Percentiles rank a stretch among this genome's conserved stretches.
Conservation (phyloP, 2,329 filamentous ascomycete genomes). For the Xylaria arbuscula region DNA sequence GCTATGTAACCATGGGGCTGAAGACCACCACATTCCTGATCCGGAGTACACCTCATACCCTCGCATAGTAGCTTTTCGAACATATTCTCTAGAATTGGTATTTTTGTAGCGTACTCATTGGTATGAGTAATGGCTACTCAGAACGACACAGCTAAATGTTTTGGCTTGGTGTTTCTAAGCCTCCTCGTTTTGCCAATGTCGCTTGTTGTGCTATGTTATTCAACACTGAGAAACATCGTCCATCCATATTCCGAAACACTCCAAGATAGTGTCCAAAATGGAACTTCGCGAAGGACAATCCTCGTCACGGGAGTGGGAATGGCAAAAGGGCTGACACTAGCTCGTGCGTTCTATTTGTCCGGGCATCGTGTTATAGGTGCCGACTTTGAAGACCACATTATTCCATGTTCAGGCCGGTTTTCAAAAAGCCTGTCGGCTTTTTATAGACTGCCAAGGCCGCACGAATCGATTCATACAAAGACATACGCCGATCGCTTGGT, state of each 20-base stretch:
- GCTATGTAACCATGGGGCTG: too few relatives aligned
- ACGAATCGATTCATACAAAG: constrained; percentile 46
- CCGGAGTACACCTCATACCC: background rate
- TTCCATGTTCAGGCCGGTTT: constrained; percentile 65
- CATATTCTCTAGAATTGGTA: background rate
- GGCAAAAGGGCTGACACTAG: constrained; percentile 74
- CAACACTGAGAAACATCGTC: constrained; percentile 5
- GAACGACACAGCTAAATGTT: constrained; percentile 28
- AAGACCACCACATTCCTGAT: too few relatives aligned
- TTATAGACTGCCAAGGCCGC: constrained; percentile 57
- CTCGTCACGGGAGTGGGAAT: constrained; percentile 80
- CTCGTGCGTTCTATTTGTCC: constrained; percentile 70
- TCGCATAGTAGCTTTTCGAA: background rate
- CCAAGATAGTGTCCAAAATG: constrained; percentile 15
- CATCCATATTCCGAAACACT: background rate
- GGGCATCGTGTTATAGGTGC: constrained; percentile 79
- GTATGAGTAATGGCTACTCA: background rate
- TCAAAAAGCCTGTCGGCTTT: constrained; percentile 68
- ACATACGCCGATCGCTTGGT: constrained; percentile 68
- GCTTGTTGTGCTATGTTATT: constrained; percentile 14
- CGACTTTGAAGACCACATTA: constrained; percentile 65
- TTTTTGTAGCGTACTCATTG: background rate
- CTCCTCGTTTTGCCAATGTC: constrained; percentile 40
- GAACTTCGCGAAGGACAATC: constrained; percentile 56
- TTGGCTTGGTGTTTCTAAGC: constrained; percentile 39